Percentiles rank a stretch among this genome's conserved stretches.
phyloP scores from a whole-genome alignment of 768 basidiomycete genomes.

The Macrolepiota fuliginosa region DNA sequence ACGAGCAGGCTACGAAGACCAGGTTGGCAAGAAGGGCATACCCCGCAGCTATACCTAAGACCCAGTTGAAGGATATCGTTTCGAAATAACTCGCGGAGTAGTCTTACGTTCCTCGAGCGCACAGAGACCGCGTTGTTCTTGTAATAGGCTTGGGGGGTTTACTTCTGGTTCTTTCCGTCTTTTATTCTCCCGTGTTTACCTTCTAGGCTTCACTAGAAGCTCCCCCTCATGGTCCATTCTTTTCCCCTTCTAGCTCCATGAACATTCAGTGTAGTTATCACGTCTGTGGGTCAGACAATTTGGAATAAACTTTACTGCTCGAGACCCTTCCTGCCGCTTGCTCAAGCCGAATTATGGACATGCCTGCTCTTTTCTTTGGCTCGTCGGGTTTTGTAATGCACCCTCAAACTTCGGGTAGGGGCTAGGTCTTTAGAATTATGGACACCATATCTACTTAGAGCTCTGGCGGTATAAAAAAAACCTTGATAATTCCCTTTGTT shows the following conservation, averaged over 20 bases:
- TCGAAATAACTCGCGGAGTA: background rate
- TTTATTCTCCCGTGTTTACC: background rate
- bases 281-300: background rate
- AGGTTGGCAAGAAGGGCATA: conserved; percentile 48
- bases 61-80: conserved; percentile 39
- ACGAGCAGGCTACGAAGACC: conserved; percentile 61
- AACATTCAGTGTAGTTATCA: background rate
- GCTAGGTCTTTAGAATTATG: too few relatives aligned
- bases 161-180: background rate
- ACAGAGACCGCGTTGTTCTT: background rate
- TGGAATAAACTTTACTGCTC: background rate
- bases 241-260: background rate
- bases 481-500: background rate
- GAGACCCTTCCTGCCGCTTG: background rate
- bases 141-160: background rate
- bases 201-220: background rate
- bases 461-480: background rate
- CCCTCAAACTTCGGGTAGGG: too few relatives aligned
- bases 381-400: background rate
- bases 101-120: background rate
- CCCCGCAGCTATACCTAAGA: conserved; percentile 52
- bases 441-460: too few relatives aligned
- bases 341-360: background rate
- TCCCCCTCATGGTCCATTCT: background rate
- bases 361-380: background rate